Conservation (phyloP, 2,329 filamentous ascomycete species). For the Penicillium sp. region DNA sequence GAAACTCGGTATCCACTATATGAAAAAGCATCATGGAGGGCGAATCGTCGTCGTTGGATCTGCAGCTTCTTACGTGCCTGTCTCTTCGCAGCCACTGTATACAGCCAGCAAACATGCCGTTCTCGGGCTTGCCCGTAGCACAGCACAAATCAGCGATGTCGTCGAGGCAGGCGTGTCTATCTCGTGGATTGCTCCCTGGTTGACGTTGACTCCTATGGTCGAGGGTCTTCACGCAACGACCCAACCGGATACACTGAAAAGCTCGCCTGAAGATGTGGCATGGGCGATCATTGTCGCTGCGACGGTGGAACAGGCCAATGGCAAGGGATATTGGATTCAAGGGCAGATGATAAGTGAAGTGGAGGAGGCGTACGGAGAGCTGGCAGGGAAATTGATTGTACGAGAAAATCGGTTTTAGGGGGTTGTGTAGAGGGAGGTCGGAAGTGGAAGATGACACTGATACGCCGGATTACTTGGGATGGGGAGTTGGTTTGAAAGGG, state of each 20-base stretch:
- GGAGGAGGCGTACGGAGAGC: conserved; percentile 22
- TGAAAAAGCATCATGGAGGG: conserved; percentile 23
- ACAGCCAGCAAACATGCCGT: conserved; percentile 26
- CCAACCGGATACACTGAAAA: conserved; percentile 16
- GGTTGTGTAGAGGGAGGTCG: background rate
- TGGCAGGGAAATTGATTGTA: conserved; percentile 20
- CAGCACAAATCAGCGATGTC: conserved; percentile 20
- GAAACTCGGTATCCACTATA: conserved; percentile 24
- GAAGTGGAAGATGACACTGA: no score
- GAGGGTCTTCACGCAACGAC: conserved; percentile 15
- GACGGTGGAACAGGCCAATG: conserved; percentile 15
- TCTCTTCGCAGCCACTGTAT: conserved; percentile 28
- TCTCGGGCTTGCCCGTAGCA: conserved; percentile 24
- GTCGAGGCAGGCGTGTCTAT: conserved; percentile 16
- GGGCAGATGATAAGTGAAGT: conserved; percentile 23
- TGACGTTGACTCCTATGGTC: conserved; percentile 27
- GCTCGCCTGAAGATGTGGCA: conserved; percentile 22
- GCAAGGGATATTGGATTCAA: conserved; percentile 29
- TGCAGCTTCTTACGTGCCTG: conserved; percentile 25
- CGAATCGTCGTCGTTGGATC: conserved; percentile 24
- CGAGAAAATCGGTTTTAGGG: conserved; percentile 21
- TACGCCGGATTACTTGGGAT: no score
- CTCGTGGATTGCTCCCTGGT: conserved; percentile 26
- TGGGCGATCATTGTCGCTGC: conserved; percentile 23
- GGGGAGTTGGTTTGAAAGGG: no score